phyloP scores from a whole-genome alignment of 345 rosid species.

The Triadica sebifera region DNA sequence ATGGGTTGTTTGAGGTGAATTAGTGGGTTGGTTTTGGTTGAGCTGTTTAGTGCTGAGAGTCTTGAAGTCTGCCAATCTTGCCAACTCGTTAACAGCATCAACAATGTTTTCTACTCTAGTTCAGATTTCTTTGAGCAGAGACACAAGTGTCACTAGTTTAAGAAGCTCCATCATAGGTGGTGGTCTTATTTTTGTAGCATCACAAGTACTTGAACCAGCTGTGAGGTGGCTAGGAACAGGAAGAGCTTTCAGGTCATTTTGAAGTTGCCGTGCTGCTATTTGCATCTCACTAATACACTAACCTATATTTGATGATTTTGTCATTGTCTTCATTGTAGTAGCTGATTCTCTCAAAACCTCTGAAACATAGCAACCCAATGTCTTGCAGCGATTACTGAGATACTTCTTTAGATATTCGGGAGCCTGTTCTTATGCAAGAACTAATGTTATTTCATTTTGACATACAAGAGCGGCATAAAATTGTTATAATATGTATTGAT shows the following conservation, averaged over 20 bases:
- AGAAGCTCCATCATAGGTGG: constrained; percentile 51
- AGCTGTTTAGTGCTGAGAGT: constrained; percentile 10
- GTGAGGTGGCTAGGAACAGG: no score
- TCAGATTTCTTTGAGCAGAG: no score
- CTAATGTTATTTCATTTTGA: neutral
- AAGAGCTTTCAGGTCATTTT: constrained; percentile 12
- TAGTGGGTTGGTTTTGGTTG: constrained; percentile 1
- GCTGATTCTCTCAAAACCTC: constrained; percentile 31
- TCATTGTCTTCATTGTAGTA: constrained; percentile 32
- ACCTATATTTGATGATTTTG: constrained; percentile 28
- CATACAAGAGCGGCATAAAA: no score
- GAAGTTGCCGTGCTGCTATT: constrained; percentile 30
- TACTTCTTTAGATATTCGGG: constrained; percentile 37
- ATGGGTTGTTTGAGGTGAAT: no score
- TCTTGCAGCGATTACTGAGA: constrained; percentile 28
- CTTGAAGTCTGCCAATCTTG: constrained; percentile 55
- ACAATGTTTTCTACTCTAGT: constrained; percentile 47
- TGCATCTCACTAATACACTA: constrained; percentile 36
- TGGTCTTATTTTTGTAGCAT: constrained; percentile 1
- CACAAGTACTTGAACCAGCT: constrained; percentile 13
- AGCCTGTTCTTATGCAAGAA: constrained; percentile 20
- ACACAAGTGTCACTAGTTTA: no score
- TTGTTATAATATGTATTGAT: no score
- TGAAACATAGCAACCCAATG: constrained; percentile 35
- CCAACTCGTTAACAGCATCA: constrained; percentile 48